Conservation (phyloP, 805 yeast species). For the Pichia ethanolica region DNA sequence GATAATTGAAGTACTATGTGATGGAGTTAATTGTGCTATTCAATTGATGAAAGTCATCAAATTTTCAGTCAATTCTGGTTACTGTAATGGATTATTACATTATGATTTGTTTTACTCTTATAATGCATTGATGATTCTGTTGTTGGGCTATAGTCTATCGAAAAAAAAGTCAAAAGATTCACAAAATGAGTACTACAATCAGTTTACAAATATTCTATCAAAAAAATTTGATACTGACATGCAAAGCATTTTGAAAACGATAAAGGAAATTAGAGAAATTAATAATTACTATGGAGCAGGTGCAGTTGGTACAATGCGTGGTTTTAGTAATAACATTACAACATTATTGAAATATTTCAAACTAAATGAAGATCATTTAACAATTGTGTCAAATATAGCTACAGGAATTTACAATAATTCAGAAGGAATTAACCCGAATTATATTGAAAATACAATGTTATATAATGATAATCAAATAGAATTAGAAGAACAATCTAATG, state of each 20-base stretch:
- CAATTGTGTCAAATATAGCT: background rate
- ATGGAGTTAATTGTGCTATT: conserved; percentile 28
- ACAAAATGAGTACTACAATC: conserved; percentile 2
- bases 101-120: conserved; percentile 32
- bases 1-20: conserved; percentile 22
- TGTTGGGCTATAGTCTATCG: conserved; percentile 26
- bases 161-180: conserved; percentile 8
- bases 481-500: background rate
- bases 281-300: conserved; percentile 11
- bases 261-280: conserved; percentile 12
- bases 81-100: conserved; percentile 28
- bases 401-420: too few relatives aligned
- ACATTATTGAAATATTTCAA: conserved; percentile 18
- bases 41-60: conserved; percentile 22
- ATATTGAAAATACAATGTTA: too few relatives aligned
- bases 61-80: conserved; percentile 10
- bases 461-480: too few relatives aligned
- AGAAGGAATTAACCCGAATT: too few relatives aligned
- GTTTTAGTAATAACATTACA: conserved; percentile 27
- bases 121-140: conserved; percentile 27
- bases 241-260: conserved; percentile 9
- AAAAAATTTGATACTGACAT: conserved; percentile 6
- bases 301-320: conserved; percentile 24
- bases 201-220: conserved; percentile 6
- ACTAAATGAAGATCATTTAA: background rate